phyloP scores from a whole-genome alignment of 2,329 filamentous ascomycete species.

The Camptophora hylomeconis region DNA sequence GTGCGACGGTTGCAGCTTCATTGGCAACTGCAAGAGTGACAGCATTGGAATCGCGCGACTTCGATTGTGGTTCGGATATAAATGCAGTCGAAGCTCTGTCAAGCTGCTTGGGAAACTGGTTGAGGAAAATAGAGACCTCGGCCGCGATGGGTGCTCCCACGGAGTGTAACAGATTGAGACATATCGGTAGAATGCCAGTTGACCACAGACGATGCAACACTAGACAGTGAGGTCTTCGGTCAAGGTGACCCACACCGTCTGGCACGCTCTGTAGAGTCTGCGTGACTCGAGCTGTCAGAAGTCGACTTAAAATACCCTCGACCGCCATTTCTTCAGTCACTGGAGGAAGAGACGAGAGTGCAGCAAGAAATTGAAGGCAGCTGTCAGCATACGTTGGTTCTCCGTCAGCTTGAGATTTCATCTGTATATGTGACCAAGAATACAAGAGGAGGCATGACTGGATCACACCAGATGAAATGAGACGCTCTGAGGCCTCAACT shows the following conservation, averaged over 20 bases:
- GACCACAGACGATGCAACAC: conserved; percentile 85
- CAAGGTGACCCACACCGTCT: conserved; percentile 64
- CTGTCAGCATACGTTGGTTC: conserved; percentile 78
- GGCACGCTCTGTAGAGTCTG: conserved; percentile 53
- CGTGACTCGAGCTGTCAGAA: conserved; percentile 67
- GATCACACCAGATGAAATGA: conserved; percentile 52
- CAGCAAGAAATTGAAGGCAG: conserved; percentile 76
- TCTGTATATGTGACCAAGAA: conserved; percentile 81
- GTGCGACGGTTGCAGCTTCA: conserved; percentile 43
- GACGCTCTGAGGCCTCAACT: conserved; percentile 56
- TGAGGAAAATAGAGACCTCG: conserved; percentile 77
- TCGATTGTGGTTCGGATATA: conserved; percentile 34
- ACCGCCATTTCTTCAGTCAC: conserved; percentile 84
- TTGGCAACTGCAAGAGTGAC: conserved; percentile 19
- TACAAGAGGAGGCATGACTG: conserved; percentile 78
- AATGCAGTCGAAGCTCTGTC: conserved; percentile 59
- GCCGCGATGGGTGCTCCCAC: conserved; percentile 70
- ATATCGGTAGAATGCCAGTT: conserved; percentile 72
- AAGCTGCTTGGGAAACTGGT: conserved; percentile 74
- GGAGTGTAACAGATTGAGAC: conserved; percentile 73
- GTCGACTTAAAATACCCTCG: conserved; percentile 66
- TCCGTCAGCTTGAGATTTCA: conserved; percentile 51
- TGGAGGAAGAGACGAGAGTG: conserved; percentile 66
- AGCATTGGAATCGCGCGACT: conserved; percentile 27
- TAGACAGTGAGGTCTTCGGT: conserved; percentile 51